Conservation (phyloP, 192 early-diverging fungal species). For the Geranomyces variabilis region DNA sequence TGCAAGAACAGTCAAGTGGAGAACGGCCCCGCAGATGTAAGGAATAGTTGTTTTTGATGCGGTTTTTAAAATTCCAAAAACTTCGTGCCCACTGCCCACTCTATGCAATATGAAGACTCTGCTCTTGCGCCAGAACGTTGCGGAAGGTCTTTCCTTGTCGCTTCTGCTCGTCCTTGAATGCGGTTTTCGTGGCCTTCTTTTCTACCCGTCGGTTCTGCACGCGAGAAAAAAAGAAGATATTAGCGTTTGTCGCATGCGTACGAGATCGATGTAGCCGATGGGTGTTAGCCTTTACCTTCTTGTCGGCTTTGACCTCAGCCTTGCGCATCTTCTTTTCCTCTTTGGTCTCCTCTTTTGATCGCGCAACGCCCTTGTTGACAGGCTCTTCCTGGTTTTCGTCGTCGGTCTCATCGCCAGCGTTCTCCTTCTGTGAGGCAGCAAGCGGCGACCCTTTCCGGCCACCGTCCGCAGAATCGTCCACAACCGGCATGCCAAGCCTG, state of each 20-base stretch:
- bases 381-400: slow-evolving; percentile 8
- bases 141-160: slow-evolving; percentile 62
- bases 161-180: slow-evolving; percentile 72
- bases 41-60: background rate
- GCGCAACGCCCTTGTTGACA: slow-evolving; percentile 72
- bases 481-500: slow-evolving; percentile 59
- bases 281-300: slow-evolving; percentile 7
- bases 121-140: slow-evolving; percentile 51
- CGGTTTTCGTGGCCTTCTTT: slow-evolving; percentile 81
- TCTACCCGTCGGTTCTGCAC: slow-evolving; percentile 62
- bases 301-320: slow-evolving; percentile 74
- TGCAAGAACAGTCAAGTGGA: no score
- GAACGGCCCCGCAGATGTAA: no score
- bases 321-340: slow-evolving; percentile 96
- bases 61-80: background rate
- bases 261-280: no score
- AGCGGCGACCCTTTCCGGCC: slow-evolving; percentile 36
- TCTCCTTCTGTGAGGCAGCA: slow-evolving; percentile 32
- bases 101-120: slow-evolving; percentile 29
- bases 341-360: slow-evolving; percentile 79
- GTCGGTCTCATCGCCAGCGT: slow-evolving; percentile 27
- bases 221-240: background rate
- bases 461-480: slow-evolving; percentile 49
- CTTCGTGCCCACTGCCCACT: background rate
- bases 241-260: no score